phyloP scores from a whole-genome alignment of 805 yeast genomes.

The Saccharomycopsis selenospora region DNA sequence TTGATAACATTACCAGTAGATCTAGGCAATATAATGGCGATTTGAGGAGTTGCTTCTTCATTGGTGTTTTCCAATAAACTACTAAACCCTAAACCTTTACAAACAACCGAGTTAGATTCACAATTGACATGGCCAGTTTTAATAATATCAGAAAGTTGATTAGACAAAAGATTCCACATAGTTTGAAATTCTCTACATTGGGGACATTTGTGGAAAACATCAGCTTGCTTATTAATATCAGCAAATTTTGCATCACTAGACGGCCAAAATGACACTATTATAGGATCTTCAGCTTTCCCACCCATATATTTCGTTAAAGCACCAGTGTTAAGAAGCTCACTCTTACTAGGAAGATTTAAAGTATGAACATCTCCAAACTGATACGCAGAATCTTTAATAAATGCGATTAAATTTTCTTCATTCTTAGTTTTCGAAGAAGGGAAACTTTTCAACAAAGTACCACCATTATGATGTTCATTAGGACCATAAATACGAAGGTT shows the following conservation, averaged over 20 bases:
- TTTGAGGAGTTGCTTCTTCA: slow-evolving; percentile 32
- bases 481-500: slow-evolving; percentile 63
- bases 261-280: slow-evolving; percentile 63
- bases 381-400: slow-evolving; percentile 46
- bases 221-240: slow-evolving; percentile 28
- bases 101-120: slow-evolving; percentile 40
- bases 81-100: slow-evolving; percentile 39
- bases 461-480: slow-evolving; percentile 32
- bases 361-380: slow-evolving; percentile 35
- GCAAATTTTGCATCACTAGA: slow-evolving; percentile 36
- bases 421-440: slow-evolving; percentile 43
- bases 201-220: slow-evolving; percentile 38
- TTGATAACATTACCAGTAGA: slow-evolving; percentile 41
- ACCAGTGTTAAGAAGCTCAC: slow-evolving; percentile 34
- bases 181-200: slow-evolving; percentile 46
- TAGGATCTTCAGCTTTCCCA: slow-evolving; percentile 44
- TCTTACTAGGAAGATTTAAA: slow-evolving; percentile 35
- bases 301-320: slow-evolving; percentile 42
- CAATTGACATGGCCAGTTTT: slow-evolving; percentile 57
- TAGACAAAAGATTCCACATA: slow-evolving; percentile 52
- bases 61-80: slow-evolving; percentile 26
- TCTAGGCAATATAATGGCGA: slow-evolving; percentile 48
- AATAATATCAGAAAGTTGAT: slow-evolving; percentile 35
- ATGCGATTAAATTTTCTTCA: slow-evolving; percentile 42
- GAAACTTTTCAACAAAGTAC: slow-evolving; percentile 36